These are phyloP conservation scores for Solanum paucissectum DNA, from an alignment of 257 asterid species.

Conservation along the genomic window DNA sequence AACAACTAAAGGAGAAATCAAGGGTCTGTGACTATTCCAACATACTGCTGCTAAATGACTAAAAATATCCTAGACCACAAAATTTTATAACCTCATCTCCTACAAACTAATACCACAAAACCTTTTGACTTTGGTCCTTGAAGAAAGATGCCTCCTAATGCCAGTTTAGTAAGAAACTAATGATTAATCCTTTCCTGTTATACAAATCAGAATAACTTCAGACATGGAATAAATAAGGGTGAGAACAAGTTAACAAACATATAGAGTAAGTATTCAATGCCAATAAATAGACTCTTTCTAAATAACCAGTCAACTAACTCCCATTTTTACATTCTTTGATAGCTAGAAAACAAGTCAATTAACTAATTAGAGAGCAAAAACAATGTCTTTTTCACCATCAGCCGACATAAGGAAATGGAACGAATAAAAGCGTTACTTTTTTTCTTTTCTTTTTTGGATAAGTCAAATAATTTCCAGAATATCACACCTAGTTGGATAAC, in stretches of 20 bases:
- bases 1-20: not conserved
- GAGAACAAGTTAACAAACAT: not conserved
- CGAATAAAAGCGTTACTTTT: not conserved
- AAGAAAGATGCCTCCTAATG: not conserved
- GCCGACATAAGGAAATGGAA: not conserved
- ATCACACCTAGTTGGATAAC: not conserved
- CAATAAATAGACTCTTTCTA: not conserved
- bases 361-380: not conserved
- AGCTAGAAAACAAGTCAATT: not conserved
- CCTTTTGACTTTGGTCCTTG: not conserved
- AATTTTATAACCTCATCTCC: not conserved
- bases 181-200: not conserved
- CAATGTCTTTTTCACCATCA: not conserved
- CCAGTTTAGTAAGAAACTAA: not conserved
- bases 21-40: not conserved
- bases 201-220: not conserved
- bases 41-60: not conserved
- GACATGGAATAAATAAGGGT: not conserved
- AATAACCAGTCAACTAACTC: not conserved
- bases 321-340: not conserved
- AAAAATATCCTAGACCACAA: not conserved
- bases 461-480: not conserved
- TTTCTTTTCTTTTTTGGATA: not conserved
- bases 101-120: not conserved
- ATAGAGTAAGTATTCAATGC: not conserved